These are phyloP conservation scores for Thalassiosira profunda DNA, from an alignment of 108 stramenopile genomes.

Conservation along the genomic window DNA sequence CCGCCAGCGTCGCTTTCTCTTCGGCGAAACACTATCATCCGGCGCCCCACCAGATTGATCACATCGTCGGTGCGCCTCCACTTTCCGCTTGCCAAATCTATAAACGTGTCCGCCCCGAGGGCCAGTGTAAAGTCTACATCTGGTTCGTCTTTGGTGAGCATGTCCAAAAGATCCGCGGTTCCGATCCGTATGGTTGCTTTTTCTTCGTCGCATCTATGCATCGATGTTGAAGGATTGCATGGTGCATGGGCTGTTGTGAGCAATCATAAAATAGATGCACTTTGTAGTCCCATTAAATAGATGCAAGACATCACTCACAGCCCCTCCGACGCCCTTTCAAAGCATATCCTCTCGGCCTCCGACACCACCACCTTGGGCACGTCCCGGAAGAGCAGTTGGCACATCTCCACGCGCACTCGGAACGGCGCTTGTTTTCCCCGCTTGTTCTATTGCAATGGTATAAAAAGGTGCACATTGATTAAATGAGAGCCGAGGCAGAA, in stretches of 20 bases:
- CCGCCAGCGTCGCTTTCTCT: conserved; percentile 16
- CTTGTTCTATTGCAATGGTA: conserved; percentile 41
- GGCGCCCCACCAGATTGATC: conserved; percentile 58
- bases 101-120: conserved; percentile 85
- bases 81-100: conserved; percentile 75
- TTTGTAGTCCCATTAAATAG: neutral
- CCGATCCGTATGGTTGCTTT: conserved; percentile 54
- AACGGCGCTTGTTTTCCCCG: conserved; percentile 66
- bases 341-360: conserved; percentile 68
- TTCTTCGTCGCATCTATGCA: conserved; percentile 8
- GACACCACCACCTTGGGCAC: conserved; percentile 68
- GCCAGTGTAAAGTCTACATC: conserved; percentile 61
- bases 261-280: neutral
- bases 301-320: conserved; percentile 46
- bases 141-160: conserved; percentile 59
- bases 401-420: conserved; percentile 76
- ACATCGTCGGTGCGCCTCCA: conserved; percentile 82
- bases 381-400: conserved; percentile 60
- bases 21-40: conserved; percentile 77
- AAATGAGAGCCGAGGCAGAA: neutral
- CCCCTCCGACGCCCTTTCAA: conserved; percentile 36
- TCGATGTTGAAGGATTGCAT: neutral
- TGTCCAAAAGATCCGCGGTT: conserved; percentile 82
- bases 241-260: neutral
- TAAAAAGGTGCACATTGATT: neutral